Conservation (phyloP, 495 filamentous ascomycete species). For the Lasiosphaeria hispida region DNA sequence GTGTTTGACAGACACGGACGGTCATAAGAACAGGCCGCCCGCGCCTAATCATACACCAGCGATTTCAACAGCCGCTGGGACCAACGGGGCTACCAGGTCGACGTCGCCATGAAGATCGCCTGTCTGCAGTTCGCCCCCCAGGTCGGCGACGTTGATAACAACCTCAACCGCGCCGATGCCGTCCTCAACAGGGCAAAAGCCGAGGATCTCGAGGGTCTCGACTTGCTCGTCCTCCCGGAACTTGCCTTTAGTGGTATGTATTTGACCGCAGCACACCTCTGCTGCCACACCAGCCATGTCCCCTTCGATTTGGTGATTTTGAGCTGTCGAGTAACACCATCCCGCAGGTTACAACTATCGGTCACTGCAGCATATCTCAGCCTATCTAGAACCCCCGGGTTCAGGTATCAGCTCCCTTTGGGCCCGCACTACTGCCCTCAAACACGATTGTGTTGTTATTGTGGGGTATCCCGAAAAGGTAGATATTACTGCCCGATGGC, state of each 20-base stretch:
- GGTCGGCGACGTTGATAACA: conserved; percentile 73
- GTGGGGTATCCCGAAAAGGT: conserved; percentile 84
- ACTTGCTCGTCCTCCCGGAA: conserved; percentile 81
- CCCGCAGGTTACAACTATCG: conserved; percentile 82
- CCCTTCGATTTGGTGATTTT: too few species aligned
- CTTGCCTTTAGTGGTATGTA: conserved; percentile 77
- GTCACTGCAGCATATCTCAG: conserved; percentile 71
- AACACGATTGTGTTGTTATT: conserved; percentile 74
- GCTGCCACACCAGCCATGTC: too few species aligned
- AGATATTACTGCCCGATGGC: conserved; percentile 45
- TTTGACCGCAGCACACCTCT: background rate
- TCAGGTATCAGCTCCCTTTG: conserved; percentile 74
- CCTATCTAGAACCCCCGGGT: conserved; percentile 74
- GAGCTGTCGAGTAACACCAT: conserved; percentile 10
- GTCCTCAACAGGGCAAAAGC: conserved; percentile 57
- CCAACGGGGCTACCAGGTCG: background rate
- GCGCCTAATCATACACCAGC: too few species aligned
- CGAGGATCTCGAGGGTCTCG: conserved; percentile 54
- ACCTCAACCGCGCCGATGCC: conserved; percentile 70
- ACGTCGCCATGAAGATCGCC: conserved; percentile 31
- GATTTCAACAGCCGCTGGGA: too few species aligned
- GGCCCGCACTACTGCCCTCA: conserved; percentile 72
- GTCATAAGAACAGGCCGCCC: too few species aligned
- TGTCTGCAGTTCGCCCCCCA: conserved; percentile 64
- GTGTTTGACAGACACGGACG: too few species aligned